phyloP scores from a whole-genome alignment of 768 basidiomycete species.

The Mycena latifolia region DNA sequence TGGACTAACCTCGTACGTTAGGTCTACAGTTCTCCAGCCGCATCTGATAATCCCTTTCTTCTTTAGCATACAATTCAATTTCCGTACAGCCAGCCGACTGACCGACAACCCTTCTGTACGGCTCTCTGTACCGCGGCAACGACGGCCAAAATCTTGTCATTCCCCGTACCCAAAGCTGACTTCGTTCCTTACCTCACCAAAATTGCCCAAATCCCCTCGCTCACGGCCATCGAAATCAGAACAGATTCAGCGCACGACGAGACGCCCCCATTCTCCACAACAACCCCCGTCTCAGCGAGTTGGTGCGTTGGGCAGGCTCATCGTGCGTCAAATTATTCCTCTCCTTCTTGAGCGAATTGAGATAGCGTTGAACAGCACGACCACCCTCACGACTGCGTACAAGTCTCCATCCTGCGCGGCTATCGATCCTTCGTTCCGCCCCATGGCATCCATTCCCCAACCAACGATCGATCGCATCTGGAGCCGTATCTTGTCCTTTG shows the following conservation, averaged over 20 bases:
- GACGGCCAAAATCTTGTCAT: conserved; percentile 4
- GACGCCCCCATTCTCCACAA: background rate
- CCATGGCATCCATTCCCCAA: background rate
- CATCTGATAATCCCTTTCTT: too few relatives aligned
- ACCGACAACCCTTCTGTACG: background rate
- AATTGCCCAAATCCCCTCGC: background rate
- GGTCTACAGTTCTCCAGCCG: too few relatives aligned
- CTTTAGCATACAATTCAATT: background rate
- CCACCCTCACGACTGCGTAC: background rate
- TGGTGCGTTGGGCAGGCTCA: background rate
- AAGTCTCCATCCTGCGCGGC: background rate
- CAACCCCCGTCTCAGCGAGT: background rate
- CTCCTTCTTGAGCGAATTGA: background rate
- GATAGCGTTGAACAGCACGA: background rate
- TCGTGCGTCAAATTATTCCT: background rate
- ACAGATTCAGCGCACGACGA: background rate
- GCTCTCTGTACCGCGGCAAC: background rate
- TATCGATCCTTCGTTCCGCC: background rate
- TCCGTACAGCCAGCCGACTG: background rate
- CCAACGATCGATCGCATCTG: background rate
- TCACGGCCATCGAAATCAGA: conserved; percentile 3
- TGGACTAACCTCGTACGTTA: conserved; percentile 8
- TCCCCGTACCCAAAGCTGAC: background rate
- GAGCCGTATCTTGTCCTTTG: conserved; percentile 19
- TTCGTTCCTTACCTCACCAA: background rate